Evolutionary conservation across 1,284 basidiomycete species (phyloP).

Genomic region (Sanghuangporus weigelae): DNA sequence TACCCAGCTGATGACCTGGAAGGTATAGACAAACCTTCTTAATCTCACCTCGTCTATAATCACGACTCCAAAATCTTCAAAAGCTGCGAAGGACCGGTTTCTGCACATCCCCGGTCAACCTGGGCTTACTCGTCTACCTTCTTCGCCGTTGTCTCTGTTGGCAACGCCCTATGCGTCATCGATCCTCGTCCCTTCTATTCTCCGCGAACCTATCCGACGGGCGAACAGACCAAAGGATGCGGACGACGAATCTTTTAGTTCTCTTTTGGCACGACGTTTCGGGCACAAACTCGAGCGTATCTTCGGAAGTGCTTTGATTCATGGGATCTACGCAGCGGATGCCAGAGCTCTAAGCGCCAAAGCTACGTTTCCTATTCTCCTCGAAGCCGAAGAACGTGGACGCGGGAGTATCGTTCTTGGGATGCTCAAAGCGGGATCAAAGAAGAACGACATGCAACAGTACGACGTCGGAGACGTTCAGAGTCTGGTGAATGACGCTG

Average conservation of each 20-base stretch:
- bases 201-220: constrained; percentile 53
- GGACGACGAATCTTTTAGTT: constrained; percentile 78
- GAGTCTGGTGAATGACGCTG: constrained; percentile 50
- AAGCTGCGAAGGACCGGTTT: constrained; percentile 73
- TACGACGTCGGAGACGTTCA: constrained; percentile 53
- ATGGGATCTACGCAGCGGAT: constrained; percentile 92
- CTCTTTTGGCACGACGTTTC: constrained; percentile 75
- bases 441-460: constrained; percentile 23
- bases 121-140: constrained; percentile 44
- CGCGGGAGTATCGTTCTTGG: constrained; percentile 68
- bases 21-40: constrained; percentile 68
- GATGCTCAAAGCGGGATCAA: constrained; percentile 32
- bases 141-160: constrained; percentile 37
- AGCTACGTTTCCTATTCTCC: constrained; percentile 72
- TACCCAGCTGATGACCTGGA: constrained; percentile 4
- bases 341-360: constrained; percentile 70
- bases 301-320: constrained; percentile 81
- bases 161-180: constrained; percentile 42
- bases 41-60: constrained; percentile 54
- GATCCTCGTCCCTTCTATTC: constrained; percentile 47
- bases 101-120: constrained; percentile 54
- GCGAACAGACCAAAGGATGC: constrained; percentile 34
- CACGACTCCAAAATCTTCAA: constrained; percentile 56
- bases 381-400: constrained; percentile 61
- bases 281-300: constrained; percentile 67